These are phyloP conservation scores for Hymenoscyphus salicellus DNA, from an alignment of 2,329 filamentous ascomycete species.

Conservation along the genomic window DNA sequence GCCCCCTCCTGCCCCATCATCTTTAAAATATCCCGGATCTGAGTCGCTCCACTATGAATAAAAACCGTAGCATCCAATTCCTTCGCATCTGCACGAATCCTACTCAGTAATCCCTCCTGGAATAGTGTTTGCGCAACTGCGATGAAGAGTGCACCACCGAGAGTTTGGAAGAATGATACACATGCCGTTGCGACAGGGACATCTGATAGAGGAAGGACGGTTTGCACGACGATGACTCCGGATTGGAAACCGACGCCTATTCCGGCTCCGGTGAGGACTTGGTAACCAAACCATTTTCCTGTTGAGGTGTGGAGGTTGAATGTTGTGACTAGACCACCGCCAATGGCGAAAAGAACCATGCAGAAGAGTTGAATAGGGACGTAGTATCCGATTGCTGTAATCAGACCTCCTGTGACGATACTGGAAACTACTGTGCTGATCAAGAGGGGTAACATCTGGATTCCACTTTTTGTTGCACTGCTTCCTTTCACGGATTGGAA, in stretches of 20 bases:
- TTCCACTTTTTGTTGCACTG: constrained; percentile 43
- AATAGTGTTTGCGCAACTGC: constrained; percentile 66
- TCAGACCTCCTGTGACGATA: constrained; percentile 40
- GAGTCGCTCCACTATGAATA: constrained; percentile 52
- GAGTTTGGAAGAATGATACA: constrained; percentile 60
- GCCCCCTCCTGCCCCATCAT: constrained; percentile 42
- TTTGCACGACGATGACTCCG: constrained; percentile 44
- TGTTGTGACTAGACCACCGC: constrained; percentile 44
- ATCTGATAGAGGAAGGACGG: constrained; percentile 46
- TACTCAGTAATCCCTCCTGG: constrained; percentile 57
- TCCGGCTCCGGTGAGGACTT: constrained; percentile 53
- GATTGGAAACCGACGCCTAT: constrained; percentile 29
- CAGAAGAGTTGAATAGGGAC: constrained; percentile 44
- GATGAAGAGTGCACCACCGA: constrained; percentile 65
- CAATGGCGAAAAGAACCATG: constrained; percentile 38
- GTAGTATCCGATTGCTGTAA: constrained; percentile 44
- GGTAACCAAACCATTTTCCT: constrained; percentile 55
- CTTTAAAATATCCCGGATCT: constrained; percentile 46
- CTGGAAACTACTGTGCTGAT: constrained; percentile 43
- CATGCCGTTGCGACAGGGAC: constrained; percentile 51
- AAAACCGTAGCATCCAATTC: constrained; percentile 48
- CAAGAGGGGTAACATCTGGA: constrained; percentile 43
- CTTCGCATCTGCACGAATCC: constrained; percentile 46
- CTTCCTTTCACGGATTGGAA: constrained; percentile 38
- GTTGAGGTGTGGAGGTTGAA: constrained; percentile 42